Conservation (phyloP, 495 filamentous ascomycete genomes). For the Amniculicola lignicola region DNA sequence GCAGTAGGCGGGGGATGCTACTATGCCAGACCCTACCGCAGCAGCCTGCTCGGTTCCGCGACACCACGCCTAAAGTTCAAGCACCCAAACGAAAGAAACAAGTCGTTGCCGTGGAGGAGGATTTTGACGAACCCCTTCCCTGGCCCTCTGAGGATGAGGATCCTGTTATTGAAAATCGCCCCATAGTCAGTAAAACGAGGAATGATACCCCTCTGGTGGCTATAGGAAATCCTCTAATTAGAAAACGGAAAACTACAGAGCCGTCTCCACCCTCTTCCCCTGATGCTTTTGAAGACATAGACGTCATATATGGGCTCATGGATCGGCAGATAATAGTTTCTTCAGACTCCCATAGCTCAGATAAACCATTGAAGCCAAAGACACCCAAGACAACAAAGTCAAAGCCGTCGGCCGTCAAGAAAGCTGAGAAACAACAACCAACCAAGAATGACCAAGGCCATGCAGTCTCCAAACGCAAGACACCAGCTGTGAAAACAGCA, state of each 20-base stretch:
- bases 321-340: conserved; percentile 21
- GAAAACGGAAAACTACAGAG: conserved; percentile 1
- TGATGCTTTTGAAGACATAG: conserved; percentile 24
- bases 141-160: conserved; percentile 14
- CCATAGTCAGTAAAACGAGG: no score
- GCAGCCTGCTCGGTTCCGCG: background rate
- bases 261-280: conserved; percentile 8
- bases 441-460: no score
- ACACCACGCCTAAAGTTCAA: background rate
- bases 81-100: conserved; percentile 2
- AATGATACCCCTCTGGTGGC: no score
- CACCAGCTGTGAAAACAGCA: background rate
- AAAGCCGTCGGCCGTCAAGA: no score
- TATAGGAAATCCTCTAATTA: background rate
- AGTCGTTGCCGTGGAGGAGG: no score
- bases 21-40: conserved; percentile 19
- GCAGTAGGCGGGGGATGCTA: conserved; percentile 15
- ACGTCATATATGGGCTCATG: conserved; percentile 24
- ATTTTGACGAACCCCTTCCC: background rate
- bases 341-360: no score
- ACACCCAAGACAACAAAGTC: no score
- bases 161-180: background rate
- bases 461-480: no score
- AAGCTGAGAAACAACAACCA: no score
- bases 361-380: no score